Evolutionary conservation across 345 rosid genomes (phyloP), one percentile per base, ranked within the genome.

Genomic region (Eutrema heterophyllum): DNA sequence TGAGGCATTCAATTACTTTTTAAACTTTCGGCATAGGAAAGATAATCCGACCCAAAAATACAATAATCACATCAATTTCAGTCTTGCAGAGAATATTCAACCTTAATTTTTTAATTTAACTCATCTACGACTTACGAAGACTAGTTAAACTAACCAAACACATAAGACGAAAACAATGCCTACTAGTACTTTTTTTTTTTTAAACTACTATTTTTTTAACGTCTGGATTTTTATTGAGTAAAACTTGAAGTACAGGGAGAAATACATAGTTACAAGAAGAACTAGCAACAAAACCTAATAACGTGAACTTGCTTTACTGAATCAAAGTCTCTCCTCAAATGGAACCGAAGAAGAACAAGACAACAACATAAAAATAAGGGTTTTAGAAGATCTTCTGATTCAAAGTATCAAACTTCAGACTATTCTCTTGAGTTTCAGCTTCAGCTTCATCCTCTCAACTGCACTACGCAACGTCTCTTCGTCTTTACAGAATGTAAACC

Each of bases 401-500:
- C 11, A 55, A 6, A 12, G 43, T 51, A n/a, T 62, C 9, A 54
- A 3, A 8, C 56, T 65, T 50, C 32, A 51, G 84, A 80, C 84
- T 43, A 70, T 83, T 68, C 65, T 82, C 84, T 79, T 87, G 71
- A 95, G 89, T 83, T 88, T 95, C 79, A 52, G 80, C 82, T 88
- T 95, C 79, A 52, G 80, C 82, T 87, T 88, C 99, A 95, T 92
- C 77, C 97, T 88, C 79, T 86, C 89, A 2, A 95, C 91, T 0
- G 96, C 99, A 50, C 81, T 48, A 81, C 83, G 86, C 80, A 92
- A 71, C n/a, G 98, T 95, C 48, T 69, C 89, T 75, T 95, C 99
- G 68, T 95, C 99, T 80, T 95, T 92, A 82, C 94, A 90, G 82
- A 95, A 92, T 18, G 99, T 84, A 77, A 95, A 95, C 72, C 99